Evolutionary conservation across 1,139 yeast species (phyloP).

Genomic region (Lodderomyces parapsilosis): DNA sequence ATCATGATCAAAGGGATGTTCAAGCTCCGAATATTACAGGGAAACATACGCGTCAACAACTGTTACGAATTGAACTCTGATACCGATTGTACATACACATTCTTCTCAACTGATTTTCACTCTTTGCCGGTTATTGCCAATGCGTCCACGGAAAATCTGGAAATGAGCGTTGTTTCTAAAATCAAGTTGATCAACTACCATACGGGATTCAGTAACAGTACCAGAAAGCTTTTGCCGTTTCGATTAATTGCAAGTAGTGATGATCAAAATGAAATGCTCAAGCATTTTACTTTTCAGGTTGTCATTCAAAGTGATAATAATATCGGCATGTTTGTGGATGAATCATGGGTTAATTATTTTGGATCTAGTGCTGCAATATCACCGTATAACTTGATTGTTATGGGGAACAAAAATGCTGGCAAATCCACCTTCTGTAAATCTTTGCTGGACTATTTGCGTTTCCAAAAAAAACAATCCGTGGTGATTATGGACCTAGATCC

Average conservation of each 20-base stretch:
- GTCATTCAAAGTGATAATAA: constrained; percentile 25
- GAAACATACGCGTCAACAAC: constrained; percentile 58
- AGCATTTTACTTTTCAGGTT: constrained; percentile 36
- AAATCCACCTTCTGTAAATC: constrained; percentile 71
- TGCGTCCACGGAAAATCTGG: constrained; percentile 18
- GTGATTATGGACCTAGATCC: constrained; percentile 81
- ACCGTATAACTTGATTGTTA: constrained; percentile 27
- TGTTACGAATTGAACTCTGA: constrained; percentile 42
- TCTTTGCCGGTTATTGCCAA: constrained; percentile 55
- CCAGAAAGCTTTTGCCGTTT: constrained; percentile 37
- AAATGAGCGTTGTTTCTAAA: constrained; percentile 25
- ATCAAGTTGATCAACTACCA: constrained; percentile 34
- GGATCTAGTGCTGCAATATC: constrained; percentile 9
- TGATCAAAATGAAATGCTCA: constrained; percentile 25
- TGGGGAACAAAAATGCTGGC: constrained; percentile 71
- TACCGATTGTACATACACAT: constrained; percentile 20
- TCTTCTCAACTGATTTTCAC: constrained; percentile 53
- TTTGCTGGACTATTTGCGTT: constrained; percentile 46
- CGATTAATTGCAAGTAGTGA: constrained; percentile 38
- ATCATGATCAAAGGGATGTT: constrained; percentile 62
- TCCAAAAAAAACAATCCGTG: constrained; percentile 20
- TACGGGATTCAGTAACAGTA: constrained; percentile 50
- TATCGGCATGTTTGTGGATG: constrained; percentile 24
- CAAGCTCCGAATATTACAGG: constrained; percentile 51
- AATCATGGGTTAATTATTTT: constrained; percentile 21